Evolutionary conservation across 345 rosid genomes (phyloP).

Genomic region (Corchorus olitorius): DNA sequence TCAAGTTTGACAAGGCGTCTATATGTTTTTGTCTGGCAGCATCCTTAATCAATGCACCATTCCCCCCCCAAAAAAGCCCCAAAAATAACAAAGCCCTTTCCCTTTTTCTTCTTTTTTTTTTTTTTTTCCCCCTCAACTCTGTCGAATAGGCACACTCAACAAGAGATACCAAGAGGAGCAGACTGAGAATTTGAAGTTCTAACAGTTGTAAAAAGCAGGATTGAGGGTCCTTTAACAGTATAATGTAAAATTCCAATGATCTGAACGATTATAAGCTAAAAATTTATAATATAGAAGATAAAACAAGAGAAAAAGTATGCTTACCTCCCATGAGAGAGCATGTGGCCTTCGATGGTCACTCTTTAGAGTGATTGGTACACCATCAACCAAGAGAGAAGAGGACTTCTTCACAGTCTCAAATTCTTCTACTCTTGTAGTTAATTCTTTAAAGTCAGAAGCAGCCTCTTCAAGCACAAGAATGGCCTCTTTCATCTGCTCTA

Average conservation of each 20-base stretch:
- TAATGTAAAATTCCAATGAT: neutral
- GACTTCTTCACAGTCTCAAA: constrained; percentile 62
- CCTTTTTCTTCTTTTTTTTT: too few relatives aligned
- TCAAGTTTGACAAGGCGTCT: neutral
- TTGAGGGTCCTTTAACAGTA: neutral
- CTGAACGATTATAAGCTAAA: constrained; percentile 14
- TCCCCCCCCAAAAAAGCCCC: neutral
- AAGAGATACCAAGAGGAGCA: neutral
- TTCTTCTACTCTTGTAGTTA: constrained; percentile 58
- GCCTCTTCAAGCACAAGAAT: constrained; percentile 79
- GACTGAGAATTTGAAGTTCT: neutral
- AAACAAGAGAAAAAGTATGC: constrained; percentile 17
- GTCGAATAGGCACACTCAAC: neutral
- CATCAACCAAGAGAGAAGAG: constrained; percentile 45
- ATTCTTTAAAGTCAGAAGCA: constrained; percentile 66
- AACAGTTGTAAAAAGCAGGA: constrained; percentile 6
- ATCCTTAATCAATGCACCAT: neutral
- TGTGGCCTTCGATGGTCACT: constrained; percentile 78
- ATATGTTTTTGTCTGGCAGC: neutral
- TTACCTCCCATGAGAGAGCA: constrained; percentile 90
- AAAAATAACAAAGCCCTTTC: neutral
- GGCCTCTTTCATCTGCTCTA: constrained; percentile 81
- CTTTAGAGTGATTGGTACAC: constrained; percentile 47
- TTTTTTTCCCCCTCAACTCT: neutral
- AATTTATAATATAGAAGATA: neutral